Evolutionary conservation across 2,329 filamentous ascomycete genomes (phyloP), one percentile per base, ranked within the genome.

Genomic region (Clarireedia monteithiana): DNA sequence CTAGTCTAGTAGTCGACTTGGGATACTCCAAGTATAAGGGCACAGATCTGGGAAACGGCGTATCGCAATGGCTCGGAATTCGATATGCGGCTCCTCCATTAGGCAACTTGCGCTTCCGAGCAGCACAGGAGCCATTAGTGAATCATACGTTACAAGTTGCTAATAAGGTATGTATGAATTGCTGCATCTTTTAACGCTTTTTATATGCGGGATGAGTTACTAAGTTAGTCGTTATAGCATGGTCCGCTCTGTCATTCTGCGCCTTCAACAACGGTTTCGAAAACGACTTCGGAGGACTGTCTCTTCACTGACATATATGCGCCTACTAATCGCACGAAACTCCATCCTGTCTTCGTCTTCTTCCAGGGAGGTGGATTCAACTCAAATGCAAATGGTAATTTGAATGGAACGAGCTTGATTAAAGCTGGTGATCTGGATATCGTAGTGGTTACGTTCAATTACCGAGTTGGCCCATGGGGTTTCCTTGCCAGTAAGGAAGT

Each of bases 61-160:
- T 90, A 48, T 82, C 79, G 2, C 77, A 85, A 68, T 92, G 86
- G 86, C 76, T 89, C 6, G 88, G 87, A 1, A 81, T 94, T 60
- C 81, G 86, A 45, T 94, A 83, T 72, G 88, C 88, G 1, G 83
- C 85, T 5, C 75, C 87, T 14, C 88, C 88, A 0, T 56, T 86
- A 2, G 85, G 83, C 1, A 63, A 79, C 5, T 67, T 88, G 58
- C 78, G 89, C 20, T 92, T 91, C 66, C 74, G 77, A 53, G 81
- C 83, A 12, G 86, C 89, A 0, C 73, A 78, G 63, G 83, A 88
- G 67, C 87, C 88, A 5, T 4, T 52, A 9, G n/a, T 46, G 2
- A 62, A 60, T 30, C 60, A 36, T 1, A 60, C 57, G 7, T 36
- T 63, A 2, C 62, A 66, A 26, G 20, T 53, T 26, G 67, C 67